Evolutionary conservation across 441 rosid species (phyloP), one percentile per base, ranked within the genome.

Genomic region (Raphanus hybrid): DNA sequence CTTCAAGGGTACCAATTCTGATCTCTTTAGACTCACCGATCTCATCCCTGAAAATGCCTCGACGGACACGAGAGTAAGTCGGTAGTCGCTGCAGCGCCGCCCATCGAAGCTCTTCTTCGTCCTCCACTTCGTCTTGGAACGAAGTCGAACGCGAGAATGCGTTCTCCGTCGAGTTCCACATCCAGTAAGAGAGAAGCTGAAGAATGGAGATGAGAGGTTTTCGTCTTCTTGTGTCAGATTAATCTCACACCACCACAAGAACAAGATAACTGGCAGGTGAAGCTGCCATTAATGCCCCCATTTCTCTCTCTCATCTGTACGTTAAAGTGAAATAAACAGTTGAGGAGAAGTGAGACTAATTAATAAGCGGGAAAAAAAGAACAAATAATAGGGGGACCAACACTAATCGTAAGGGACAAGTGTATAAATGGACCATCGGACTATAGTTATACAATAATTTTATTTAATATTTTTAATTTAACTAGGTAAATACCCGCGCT

Each of bases 11-110:
- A 75, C 90, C 83, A 3, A 95, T 86, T 8, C 82, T 88, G 67
- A 93, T 81, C 86, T 90, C 97, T 80, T 75, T 87, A 7, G 79
- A 67, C 14, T 85, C 95, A 2, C 99, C 99, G 11, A 75, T 83
- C 74, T 90, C 67, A 75, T 89, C 86, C 82, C 60, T 86, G 84
- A 93, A 95, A 67, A 95, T 90, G 35, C 97, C 97, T 4, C 97
- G 80, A 11, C 99, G 89, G n/a, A 83, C 91, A 9, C 99, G 81
- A 2, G 81, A 67, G 70, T 91, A 90, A 15, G 98, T 93, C 4
- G 99, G 99, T 50, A 95, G 83, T 34, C 99, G 85, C 87, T 95
- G 95, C 37, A 95, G 75, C 70, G 97, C 99, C 15, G 95, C 99
- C 98, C 98, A 92, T 10, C 86, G 92, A 5, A 95, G 89, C 60